A percentile compares a stretch with the other conserved stretches of the same genome.
Conservation (phyloP, 1,284 basidiomycete species). For the Ustilago crameri region DNA sequence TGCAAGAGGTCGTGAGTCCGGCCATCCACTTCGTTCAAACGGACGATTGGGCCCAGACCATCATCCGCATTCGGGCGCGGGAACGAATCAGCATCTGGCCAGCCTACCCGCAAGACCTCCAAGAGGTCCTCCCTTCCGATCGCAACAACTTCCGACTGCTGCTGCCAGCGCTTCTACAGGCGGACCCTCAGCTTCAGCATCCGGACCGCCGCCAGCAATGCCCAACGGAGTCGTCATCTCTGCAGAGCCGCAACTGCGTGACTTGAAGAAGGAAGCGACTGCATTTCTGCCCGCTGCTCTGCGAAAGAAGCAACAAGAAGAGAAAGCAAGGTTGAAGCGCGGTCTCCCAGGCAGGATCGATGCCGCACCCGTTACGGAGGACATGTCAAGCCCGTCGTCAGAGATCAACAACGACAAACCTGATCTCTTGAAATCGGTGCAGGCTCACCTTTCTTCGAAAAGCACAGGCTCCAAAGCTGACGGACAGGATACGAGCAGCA, state of each 20-base stretch:
- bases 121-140: background rate
- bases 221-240: constrained; percentile 47
- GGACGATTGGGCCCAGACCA: constrained; percentile 1
- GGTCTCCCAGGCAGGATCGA: constrained; percentile 54
- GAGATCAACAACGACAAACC: constrained; percentile 15
- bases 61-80: background rate
- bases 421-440: constrained; percentile 31
- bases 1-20: constrained; percentile 9
- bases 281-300: constrained; percentile 63
- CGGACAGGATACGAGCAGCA: constrained; percentile 1
- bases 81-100: constrained; percentile 2
- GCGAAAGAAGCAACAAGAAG: constrained; percentile 53
- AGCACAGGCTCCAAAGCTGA: background rate
- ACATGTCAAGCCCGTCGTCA: constrained; percentile 10
- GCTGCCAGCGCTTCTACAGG: background rate
- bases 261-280: constrained; percentile 63
- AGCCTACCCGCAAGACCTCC: constrained; percentile 5
- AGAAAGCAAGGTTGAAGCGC: constrained; percentile 45
- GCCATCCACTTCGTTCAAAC: constrained; percentile 3
- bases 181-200: background rate
- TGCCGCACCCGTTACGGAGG: constrained; percentile 47
- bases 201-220: constrained; percentile 33
- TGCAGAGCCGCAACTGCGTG: constrained; percentile 64
- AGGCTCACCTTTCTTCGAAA: constrained; percentile 27
- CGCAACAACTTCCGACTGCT: background rate